Percentiles rank a stretch among this genome's conserved stretches.
These are phyloP conservation scores for Leccinellum albellum DNA, from an alignment of 768 basidiomycete species.

Conservation along the genomic window DNA sequence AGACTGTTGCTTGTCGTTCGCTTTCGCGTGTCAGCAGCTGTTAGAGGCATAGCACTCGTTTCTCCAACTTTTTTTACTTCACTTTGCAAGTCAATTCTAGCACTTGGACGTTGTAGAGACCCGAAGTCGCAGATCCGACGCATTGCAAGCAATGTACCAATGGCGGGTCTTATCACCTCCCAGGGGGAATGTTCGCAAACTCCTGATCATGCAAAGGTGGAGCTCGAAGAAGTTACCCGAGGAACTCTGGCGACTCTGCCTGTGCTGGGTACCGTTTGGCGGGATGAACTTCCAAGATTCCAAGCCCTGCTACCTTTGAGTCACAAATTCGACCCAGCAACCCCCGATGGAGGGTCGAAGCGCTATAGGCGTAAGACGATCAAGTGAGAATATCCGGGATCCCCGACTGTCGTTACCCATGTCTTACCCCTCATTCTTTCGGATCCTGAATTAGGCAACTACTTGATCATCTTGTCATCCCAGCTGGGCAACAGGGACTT, in stretches of 20 bases:
- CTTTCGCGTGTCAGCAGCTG: background rate
- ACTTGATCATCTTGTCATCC: background rate
- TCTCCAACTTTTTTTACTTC: slow-evolving; percentile 1
- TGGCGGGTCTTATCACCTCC: background rate
- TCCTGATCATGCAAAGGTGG: background rate
- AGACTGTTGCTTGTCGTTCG: slow-evolving; percentile 1
- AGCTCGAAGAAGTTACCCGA: background rate
- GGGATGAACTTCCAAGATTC: background rate
- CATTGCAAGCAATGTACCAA: background rate
- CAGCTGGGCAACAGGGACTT: slow-evolving; percentile 6
- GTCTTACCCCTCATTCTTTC: background rate
- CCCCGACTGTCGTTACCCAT: background rate
- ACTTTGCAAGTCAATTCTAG: slow-evolving; percentile 4
- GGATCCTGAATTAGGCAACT: background rate
- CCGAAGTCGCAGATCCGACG: background rate
- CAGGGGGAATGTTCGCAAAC: background rate
- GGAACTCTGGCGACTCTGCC: slow-evolving; percentile 8
- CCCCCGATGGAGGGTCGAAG: slow-evolving; percentile 9
- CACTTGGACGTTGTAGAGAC: background rate
- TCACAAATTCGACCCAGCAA: background rate
- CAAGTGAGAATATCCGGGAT: background rate
- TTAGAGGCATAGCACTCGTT: background rate
- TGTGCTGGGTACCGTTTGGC: background rate
- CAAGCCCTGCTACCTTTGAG: background rate
- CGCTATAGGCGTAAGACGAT: slow-evolving; percentile 5